These are phyloP conservation scores for Dendrobium huoshanense DNA, from an alignment of 106 monocot species.

Conservation along the genomic window DNA sequence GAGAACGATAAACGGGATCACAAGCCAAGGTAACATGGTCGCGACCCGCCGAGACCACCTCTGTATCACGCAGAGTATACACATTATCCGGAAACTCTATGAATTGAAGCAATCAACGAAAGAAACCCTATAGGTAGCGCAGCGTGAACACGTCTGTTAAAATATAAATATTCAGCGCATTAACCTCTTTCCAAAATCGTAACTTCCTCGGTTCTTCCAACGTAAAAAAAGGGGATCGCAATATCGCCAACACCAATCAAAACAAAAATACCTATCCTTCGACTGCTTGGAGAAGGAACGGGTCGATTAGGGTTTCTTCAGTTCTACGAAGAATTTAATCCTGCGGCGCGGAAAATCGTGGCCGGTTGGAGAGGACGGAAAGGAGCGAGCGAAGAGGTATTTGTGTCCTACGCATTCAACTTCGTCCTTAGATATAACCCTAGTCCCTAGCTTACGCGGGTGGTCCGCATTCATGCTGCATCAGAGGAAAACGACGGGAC, in stretches of 20 bases:
- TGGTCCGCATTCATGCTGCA: neutral
- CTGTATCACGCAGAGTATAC: slow-evolving; percentile 63
- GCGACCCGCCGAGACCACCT: slow-evolving; percentile 38
- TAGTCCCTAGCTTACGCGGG: slow-evolving; percentile 15
- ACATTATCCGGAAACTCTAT: slow-evolving; percentile 34
- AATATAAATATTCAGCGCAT: neutral
- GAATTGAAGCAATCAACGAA: neutral
- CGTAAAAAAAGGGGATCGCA: neutral
- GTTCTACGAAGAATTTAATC: neutral
- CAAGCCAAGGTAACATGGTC: slow-evolving; percentile 65
- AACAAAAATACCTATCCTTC: neutral
- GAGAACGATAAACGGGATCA: slow-evolving; percentile 36
- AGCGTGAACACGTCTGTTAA: neutral
- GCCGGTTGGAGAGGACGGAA: neutral
- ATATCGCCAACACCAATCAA: neutral
- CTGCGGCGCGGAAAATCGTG: neutral
- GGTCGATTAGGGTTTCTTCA: slow-evolving; percentile 12
- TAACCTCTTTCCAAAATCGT: neutral
- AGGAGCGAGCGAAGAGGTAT: neutral
- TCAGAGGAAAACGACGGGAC: neutral
- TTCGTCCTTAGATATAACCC: slow-evolving; percentile 13
- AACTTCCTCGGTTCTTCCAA: neutral
- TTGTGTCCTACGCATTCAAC: neutral
- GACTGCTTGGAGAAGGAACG: slow-evolving; percentile 5
- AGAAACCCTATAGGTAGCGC: neutral